Conservation (phyloP, 371 early-diverging fungal genomes). For the Apophysomyces ossiformis region DNA sequence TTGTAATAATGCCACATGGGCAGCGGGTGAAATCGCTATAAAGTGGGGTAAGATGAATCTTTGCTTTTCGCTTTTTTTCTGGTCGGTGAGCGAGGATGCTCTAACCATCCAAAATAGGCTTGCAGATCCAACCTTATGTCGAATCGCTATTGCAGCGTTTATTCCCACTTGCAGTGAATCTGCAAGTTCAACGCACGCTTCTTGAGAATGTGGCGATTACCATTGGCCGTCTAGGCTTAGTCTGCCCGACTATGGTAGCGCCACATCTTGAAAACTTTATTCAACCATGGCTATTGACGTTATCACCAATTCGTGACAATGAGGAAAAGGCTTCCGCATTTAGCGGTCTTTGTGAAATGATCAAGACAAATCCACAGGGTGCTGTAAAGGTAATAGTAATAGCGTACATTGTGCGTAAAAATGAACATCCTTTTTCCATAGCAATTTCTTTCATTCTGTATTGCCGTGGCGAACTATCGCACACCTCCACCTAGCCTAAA, state of each 20-base stretch:
- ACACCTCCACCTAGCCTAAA: constrained; percentile 62
- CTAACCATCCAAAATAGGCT: constrained; percentile 30
- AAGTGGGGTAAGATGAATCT: constrained; percentile 51
- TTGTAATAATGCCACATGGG: constrained; percentile 95
- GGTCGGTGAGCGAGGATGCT: neutral
- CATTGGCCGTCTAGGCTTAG: constrained; percentile 88
- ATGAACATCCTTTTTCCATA: constrained; percentile 13
- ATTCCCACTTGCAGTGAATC: constrained; percentile 76
- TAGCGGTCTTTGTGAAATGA: constrained; percentile 89
- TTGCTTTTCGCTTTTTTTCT: neutral
- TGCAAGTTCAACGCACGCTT: constrained; percentile 70
- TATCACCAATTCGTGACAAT: constrained; percentile 81
- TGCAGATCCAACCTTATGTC: constrained; percentile 74
- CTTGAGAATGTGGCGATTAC: constrained; percentile 95
- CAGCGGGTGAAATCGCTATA: constrained; percentile 91
- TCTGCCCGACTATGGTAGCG: constrained; percentile 81
- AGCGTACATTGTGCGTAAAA: neutral
- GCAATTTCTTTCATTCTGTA: constrained; percentile 67
- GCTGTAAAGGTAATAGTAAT: constrained; percentile 56
- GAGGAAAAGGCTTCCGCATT: constrained; percentile 94
- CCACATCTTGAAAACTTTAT: constrained; percentile 78
- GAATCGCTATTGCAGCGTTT: constrained; percentile 79
- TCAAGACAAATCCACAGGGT: constrained; percentile 85
- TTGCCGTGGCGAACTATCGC: constrained; percentile 70
- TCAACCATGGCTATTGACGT: constrained; percentile 74